phyloP scores from a whole-genome alignment of 805 yeast species.

The Kuraishia floccosa region DNA sequence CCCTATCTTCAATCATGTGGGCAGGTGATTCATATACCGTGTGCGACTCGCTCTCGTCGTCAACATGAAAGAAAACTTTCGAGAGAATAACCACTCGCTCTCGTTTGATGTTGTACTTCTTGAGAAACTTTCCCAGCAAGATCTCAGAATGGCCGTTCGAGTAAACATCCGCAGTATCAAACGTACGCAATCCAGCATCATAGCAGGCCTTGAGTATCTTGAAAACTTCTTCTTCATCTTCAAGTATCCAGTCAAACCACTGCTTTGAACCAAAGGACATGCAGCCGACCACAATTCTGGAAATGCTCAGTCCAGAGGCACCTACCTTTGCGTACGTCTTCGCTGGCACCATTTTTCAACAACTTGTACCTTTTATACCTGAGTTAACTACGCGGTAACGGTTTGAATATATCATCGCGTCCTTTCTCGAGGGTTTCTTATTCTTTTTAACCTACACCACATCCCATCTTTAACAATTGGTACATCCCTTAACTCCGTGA shows the following conservation, averaged over 20 bases:
- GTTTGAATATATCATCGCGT: too few species aligned
- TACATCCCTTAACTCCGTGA: too few species aligned
- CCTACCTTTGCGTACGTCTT: constrained; percentile 18
- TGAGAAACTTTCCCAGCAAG: constrained; percentile 39
- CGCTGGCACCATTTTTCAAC: too few species aligned
- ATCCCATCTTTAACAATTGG: too few species aligned
- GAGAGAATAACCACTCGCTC: constrained; percentile 43
- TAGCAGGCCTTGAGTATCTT: constrained; percentile 31
- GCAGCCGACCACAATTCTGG: constrained; percentile 41
- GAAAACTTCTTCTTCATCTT: constrained; percentile 34
- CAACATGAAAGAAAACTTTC: constrained; percentile 23
- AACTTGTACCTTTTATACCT: too few species aligned
- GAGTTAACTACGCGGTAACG: too few species aligned
- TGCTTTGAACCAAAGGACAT: constrained; percentile 36
- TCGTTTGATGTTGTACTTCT: constrained; percentile 37
- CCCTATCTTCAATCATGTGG: constrained; percentile 6
- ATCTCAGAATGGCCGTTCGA: constrained; percentile 36
- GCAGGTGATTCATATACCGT: constrained; percentile 1
- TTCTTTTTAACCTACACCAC: too few species aligned
- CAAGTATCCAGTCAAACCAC: constrained; percentile 34
- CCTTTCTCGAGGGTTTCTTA: too few species aligned
- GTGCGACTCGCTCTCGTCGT: background rate
- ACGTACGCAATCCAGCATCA: constrained; percentile 35
- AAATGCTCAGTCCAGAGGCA: constrained; percentile 34
- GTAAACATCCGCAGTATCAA: constrained; percentile 39